Conservation (phyloP, 495 filamentous ascomycete species). For the Thozetella sp. region DNA sequence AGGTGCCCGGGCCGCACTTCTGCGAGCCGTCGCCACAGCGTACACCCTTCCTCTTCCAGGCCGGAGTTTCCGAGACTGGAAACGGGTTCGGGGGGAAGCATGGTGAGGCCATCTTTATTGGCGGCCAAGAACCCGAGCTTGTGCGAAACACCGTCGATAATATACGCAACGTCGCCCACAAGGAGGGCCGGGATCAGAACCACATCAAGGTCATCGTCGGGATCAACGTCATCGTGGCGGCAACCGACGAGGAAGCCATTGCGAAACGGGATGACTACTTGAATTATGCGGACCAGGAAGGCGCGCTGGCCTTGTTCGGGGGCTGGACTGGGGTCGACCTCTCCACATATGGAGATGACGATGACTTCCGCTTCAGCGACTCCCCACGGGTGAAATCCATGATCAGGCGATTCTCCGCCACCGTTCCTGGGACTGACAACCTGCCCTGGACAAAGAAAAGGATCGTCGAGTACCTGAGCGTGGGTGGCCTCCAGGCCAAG, state of each 20-base stretch:
- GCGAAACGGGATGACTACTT: slow-evolving; percentile 51
- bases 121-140: slow-evolving; percentile 48
- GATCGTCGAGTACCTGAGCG: slow-evolving; percentile 51
- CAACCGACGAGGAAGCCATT: slow-evolving; percentile 55
- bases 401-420: slow-evolving; percentile 48
- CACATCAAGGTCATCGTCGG: slow-evolving; percentile 60
- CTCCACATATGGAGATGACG: slow-evolving; percentile 50
- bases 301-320: slow-evolving; percentile 56
- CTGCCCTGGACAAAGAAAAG: slow-evolving; percentile 52
- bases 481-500: slow-evolving; percentile 54
- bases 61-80: slow-evolving; percentile 57
- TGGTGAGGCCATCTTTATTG: slow-evolving; percentile 63
- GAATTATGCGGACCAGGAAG: slow-evolving; percentile 48
- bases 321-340: slow-evolving; percentile 64
- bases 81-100: slow-evolving; percentile 56
- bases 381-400: slow-evolving; percentile 49
- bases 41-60: slow-evolving; percentile 63
- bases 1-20: slow-evolving; percentile 48
- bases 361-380: slow-evolving; percentile 51
- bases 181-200: slow-evolving; percentile 51
- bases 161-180: slow-evolving; percentile 52
- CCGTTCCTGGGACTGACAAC: slow-evolving; percentile 38
- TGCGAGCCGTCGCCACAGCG: slow-evolving; percentile 59
- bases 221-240: slow-evolving; percentile 53
- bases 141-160: slow-evolving; percentile 50